Evolutionary conservation across 208 protist genomes (phyloP).

Genomic region (Trypanosoma scelopori): DNA sequence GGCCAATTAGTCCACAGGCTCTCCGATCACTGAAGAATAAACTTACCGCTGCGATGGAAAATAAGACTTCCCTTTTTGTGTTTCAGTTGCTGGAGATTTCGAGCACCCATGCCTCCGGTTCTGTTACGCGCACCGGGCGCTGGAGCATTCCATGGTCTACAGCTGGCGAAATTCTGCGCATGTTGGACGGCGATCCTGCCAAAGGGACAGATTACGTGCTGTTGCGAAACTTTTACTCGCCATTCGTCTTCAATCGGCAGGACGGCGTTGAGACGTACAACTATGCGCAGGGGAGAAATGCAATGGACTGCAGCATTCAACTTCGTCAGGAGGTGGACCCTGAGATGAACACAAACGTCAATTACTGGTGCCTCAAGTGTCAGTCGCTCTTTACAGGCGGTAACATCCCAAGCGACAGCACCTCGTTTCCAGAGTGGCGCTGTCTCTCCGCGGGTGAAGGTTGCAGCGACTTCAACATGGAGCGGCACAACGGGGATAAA

Average conservation of each 20-base stretch:
- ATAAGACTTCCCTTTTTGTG: slow-evolving; percentile 32
- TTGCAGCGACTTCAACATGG: slow-evolving; percentile 49
- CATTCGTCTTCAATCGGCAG: slow-evolving; percentile 59
- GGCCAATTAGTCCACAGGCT: slow-evolving; percentile 55
- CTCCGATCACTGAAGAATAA: slow-evolving; percentile 26
- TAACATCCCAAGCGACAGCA: slow-evolving; percentile 43
- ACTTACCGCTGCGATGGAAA: slow-evolving; percentile 29
- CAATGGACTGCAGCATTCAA: slow-evolving; percentile 49
- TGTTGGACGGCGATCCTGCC: slow-evolving; percentile 27
- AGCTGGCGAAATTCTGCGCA: slow-evolving; percentile 32
- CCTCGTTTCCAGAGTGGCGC: slow-evolving; percentile 44
- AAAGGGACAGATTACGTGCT: slow-evolving; percentile 7
- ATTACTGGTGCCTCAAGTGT: slow-evolving; percentile 76
- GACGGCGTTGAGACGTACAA: slow-evolving; percentile 24
- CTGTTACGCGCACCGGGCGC: slow-evolving; percentile 26
- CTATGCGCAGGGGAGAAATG: slow-evolving; percentile 30
- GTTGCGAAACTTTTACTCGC: slow-evolving; percentile 45
- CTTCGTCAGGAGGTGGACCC: slow-evolving; percentile 43
- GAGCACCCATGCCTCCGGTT: slow-evolving; percentile 16
- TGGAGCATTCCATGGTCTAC: slow-evolving; percentile 42
- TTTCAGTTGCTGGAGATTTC: slow-evolving; percentile 39
- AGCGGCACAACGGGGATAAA: slow-evolving; percentile 26
- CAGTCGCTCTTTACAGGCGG: slow-evolving; percentile 63
- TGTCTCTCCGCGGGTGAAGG: slow-evolving; percentile 42
- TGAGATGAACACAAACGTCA: slow-evolving; percentile 31